Conservation (phyloP, 805 yeast genomes). For the Grigorovia humatica region DNA sequence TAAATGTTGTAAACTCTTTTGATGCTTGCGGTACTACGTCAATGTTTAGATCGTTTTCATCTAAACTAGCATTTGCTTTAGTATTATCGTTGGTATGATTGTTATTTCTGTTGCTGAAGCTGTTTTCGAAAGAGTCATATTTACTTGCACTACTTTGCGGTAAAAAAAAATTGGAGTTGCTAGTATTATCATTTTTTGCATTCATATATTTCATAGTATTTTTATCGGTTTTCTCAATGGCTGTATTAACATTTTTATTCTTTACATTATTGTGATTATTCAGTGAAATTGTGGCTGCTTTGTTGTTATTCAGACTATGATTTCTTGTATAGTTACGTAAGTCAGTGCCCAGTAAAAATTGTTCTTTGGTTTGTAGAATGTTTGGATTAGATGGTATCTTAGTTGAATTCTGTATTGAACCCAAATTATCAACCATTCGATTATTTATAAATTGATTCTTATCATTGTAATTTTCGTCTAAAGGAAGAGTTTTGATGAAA, state of each 20-base stretch:
- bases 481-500: conserved; percentile 2
- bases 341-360: not conserved
- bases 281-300: not conserved
- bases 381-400: not conserved
- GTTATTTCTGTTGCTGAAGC: no score
- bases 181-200: no score
- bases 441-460: not conserved
- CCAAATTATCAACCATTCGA: not conserved
- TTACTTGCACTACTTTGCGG: no score
- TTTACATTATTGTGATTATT: not conserved
- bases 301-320: no score
- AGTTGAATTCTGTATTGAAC: not conserved
- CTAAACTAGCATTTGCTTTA: no score
- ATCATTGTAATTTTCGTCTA: not conserved
- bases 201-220: no score
- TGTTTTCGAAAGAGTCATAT: no score
- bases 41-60: no score
- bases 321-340: not conserved
- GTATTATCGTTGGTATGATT: no score
- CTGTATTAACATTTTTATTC: no score
- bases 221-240: no score
- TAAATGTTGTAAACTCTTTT: conserved; percentile 14
- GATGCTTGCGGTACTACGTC: conserved; percentile 3
- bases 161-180: no score
- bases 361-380: not conserved